Base-by-base conservation (phyloP, 2,329 filamentous ascomycete species). In the Tothia fuscella region DNA sequence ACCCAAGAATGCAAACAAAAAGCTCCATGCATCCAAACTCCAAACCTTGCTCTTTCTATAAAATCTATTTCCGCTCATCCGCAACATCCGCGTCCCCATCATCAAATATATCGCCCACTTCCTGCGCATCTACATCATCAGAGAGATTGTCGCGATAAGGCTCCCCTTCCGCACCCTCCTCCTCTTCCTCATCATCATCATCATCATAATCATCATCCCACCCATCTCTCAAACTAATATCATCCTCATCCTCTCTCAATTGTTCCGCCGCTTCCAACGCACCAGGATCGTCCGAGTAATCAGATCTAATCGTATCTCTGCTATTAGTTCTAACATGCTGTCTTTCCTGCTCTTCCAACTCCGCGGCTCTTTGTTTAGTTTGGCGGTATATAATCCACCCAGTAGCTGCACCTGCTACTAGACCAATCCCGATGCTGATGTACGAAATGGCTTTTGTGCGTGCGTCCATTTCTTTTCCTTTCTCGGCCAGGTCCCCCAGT, bases 391-490 rank as follows among this genome's bases (percentile, higher is more conserved):
- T 93, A 61, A 93, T 70, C 61, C 78, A 82, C 13, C 86, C 89
- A 2, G 91, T 87, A 20, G 67, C 71, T 17, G 81, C 64, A 34
- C 91, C 91, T 10, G 93, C 65, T 17, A 75, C 54, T 38, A 75
- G 73, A 21, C 85, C 82, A 44, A 88, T 60, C 12, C 76, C 56
- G 60, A 96, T 95, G 63, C 78, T 81, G 19, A 80, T 60, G 58
- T 93, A 94, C 62, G 91, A 93, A 53, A 96, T 67, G 21, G 77
- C 71, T 59, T 88, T 91, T 48, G 84, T 83, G 48, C 72, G 71
- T 3, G 72, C 62, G 46, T 82, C 78, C 89, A 96, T 95, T 50
- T 81, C 74, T 55, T 84, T 85, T 48, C 80, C 82, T 43, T 76
- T 74, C 52, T 93, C 83, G n/a, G 83, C 85, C 25, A 98, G 76